phyloP scores from a whole-genome alignment of 2,329 filamentous ascomycete genomes.

The Phyllosticta paracitricarpa region DNA sequence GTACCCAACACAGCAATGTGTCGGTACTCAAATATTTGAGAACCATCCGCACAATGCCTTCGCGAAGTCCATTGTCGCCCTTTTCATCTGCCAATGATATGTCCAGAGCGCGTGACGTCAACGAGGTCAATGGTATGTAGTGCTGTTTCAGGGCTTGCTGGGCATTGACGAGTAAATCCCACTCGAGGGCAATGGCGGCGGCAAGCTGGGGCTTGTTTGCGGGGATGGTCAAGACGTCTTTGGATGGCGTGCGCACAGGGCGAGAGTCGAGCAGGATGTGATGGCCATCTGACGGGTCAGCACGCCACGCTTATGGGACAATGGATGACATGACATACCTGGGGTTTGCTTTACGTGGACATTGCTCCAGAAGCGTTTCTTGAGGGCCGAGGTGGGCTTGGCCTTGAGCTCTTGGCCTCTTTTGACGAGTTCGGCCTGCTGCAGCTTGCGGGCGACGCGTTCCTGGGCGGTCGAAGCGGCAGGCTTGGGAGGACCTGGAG shows the following conservation, averaged over 20 bases:
- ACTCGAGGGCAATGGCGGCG: constrained; percentile 79
- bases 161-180: constrained; percentile 73
- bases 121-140: constrained; percentile 80
- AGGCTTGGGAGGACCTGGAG: constrained; percentile 46
- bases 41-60: constrained; percentile 55
- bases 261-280: constrained; percentile 68
- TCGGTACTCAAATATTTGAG: constrained; percentile 89
- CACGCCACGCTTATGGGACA: not conserved
- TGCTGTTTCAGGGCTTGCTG: constrained; percentile 80
- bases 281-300: constrained; percentile 34
- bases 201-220: constrained; percentile 70
- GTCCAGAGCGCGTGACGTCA: constrained; percentile 74
- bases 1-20: constrained; percentile 83
- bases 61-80: constrained; percentile 45
- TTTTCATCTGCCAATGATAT: constrained; percentile 58
- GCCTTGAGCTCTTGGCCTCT: constrained; percentile 35
- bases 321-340: constrained; percentile 36
- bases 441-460: constrained; percentile 37
- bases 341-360: constrained; percentile 54
- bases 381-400: constrained; percentile 42
- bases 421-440: constrained; percentile 41
- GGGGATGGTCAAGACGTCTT: constrained; percentile 63
- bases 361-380: constrained; percentile 82
- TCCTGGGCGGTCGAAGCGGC: constrained; percentile 38
- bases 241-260: constrained; percentile 67